These are phyloP conservation scores for Ocimum tenuiflorum DNA, from an alignment of 257 asterid species.

Conservation along the genomic window DNA sequence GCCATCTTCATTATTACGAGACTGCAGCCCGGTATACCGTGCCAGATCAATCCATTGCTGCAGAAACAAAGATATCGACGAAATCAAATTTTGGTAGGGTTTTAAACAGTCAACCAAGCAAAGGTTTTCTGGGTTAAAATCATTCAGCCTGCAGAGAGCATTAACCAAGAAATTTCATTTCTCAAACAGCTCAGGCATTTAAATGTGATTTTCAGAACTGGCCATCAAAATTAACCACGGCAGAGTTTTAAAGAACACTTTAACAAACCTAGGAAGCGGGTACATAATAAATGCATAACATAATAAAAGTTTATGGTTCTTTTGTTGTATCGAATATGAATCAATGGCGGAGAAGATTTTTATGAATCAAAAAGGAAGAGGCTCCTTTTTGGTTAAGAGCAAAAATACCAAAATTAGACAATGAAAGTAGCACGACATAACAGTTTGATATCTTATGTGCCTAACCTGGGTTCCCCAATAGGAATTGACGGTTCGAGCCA, in stretches of 20 bases:
- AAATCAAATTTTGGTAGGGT: background rate
- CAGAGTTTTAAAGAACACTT: background rate
- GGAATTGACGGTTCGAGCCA: constrained; percentile 6
- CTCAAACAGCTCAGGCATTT: background rate
- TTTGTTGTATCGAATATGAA: background rate
- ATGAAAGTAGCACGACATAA: background rate
- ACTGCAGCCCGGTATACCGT: background rate
- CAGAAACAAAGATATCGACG: background rate
- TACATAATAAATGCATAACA: background rate
- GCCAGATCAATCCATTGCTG: constrained; percentile 15
- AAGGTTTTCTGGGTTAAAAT: background rate
- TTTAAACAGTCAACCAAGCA: background rate
- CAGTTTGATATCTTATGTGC: background rate
- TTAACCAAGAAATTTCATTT: background rate
- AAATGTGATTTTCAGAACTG: background rate
- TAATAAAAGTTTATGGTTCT: background rate
- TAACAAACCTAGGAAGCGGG: background rate
- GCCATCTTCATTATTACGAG: background rate
- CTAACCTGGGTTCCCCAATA: constrained; percentile 1
- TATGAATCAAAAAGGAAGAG: background rate
- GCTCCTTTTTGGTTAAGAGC: no score
- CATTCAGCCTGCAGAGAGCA: background rate
- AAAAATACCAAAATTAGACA: background rate
- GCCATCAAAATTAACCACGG: background rate
- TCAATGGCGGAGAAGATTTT: background rate